phyloP scores from a whole-genome alignment of 2,329 filamentous ascomycete species.

The Pezicula rhizophila region DNA sequence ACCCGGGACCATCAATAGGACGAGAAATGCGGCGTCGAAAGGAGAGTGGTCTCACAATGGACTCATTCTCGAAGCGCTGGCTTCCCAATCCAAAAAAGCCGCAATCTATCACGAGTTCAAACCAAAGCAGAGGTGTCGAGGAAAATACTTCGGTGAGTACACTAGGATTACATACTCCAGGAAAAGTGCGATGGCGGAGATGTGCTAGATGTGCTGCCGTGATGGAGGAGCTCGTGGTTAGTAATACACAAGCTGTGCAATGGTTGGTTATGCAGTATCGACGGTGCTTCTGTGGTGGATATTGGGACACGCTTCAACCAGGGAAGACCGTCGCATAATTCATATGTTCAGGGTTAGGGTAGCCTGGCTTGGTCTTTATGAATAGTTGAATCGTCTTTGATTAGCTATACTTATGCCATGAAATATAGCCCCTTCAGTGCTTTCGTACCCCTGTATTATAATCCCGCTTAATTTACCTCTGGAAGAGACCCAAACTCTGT shows the following conservation, averaged over 20 bases:
- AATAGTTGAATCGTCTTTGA: no score
- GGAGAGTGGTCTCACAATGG: slow-evolving; percentile 19
- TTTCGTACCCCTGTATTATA: no score
- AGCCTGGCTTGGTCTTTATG: no score
- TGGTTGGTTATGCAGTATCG: slow-evolving; percentile 29
- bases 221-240: slow-evolving; percentile 26
- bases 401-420: no score
- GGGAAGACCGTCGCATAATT: slow-evolving; percentile 22
- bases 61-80: slow-evolving; percentile 26
- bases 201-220: slow-evolving; percentile 28
- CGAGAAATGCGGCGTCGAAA: slow-evolving; percentile 12
- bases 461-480: no score
- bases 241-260: slow-evolving; percentile 23
- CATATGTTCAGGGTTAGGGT: no score
- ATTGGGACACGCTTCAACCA: slow-evolving; percentile 24
- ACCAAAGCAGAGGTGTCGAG: neutral
- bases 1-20: neutral
- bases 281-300: slow-evolving; percentile 27
- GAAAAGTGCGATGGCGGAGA: slow-evolving; percentile 23
- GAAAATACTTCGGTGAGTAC: neutral
- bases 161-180: neutral
- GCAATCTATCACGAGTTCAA: neutral
- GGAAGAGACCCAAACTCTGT: no score
- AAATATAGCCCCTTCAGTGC: no score
- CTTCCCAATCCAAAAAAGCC: slow-evolving; percentile 16